phyloP scores from a whole-genome alignment of 495 filamentous ascomycete species.

The Penicillium tannophilum region DNA sequence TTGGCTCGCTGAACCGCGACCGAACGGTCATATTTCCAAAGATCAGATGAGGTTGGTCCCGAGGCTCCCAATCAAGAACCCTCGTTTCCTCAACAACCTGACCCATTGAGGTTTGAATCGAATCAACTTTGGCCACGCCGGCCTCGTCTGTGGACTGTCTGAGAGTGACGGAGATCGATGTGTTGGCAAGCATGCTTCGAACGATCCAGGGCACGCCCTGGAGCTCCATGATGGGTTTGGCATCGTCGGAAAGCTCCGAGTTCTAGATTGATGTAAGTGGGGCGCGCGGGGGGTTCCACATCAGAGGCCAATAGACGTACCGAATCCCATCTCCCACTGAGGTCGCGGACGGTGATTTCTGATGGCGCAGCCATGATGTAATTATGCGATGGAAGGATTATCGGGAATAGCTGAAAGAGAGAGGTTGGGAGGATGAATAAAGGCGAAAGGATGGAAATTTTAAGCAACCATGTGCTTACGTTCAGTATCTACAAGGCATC shows the following conservation, averaged over 20 bases:
- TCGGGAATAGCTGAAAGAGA: not conserved
- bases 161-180: not conserved
- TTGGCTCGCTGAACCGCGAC: not conserved
- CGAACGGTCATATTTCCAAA: not conserved
- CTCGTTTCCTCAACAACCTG: not conserved
- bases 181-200: not conserved
- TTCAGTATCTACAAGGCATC: not conserved
- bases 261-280: not conserved
- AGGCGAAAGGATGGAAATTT: not conserved
- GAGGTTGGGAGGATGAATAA: not conserved
- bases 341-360: not conserved
- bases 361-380: not conserved
- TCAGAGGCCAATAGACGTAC: not conserved
- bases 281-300: too few relatives aligned
- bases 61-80: not conserved
- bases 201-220: not conserved
- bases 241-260: conserved; percentile 1
- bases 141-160: not conserved
- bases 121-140: not conserved
- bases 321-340: not conserved
- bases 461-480: not conserved
- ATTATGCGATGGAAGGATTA: not conserved
- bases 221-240: not conserved
- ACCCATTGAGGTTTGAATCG: not conserved
- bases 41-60: not conserved